phyloP scores from a whole-genome alignment of 208 protist genomes.

The Porcisia hertigi region DNA sequence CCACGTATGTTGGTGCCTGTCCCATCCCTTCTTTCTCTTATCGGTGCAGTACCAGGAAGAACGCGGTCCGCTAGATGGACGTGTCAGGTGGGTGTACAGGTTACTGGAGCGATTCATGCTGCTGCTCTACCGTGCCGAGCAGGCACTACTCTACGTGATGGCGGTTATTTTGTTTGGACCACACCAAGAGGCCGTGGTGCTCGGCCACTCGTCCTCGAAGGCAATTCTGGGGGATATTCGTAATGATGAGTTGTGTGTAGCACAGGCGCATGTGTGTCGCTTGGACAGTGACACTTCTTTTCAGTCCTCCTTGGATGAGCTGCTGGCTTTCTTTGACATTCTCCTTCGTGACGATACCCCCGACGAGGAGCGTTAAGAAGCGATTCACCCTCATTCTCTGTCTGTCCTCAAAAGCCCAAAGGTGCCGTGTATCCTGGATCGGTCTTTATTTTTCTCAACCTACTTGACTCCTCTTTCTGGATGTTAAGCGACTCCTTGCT shows the following conservation, averaged over 20 bases:
- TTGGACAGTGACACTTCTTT: conserved; percentile 61
- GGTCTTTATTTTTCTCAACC: too few relatives aligned
- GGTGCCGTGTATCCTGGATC: too few relatives aligned
- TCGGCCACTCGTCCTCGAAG: conserved; percentile 37
- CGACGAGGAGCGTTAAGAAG: not conserved
- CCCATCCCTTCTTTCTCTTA: conserved; percentile 41
- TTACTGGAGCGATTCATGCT: conserved; percentile 26
- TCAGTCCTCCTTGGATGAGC: conserved; percentile 52
- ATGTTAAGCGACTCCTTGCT: not conserved
- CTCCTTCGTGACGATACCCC: conserved; percentile 27
- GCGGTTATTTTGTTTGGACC: conserved; percentile 77
- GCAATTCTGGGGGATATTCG: conserved; percentile 42
- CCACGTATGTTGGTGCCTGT: conserved; percentile 23
- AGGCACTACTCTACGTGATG: conserved; percentile 56
- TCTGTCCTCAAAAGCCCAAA: too few relatives aligned
- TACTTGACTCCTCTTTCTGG: not conserved
- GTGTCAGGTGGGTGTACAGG: not conserved
- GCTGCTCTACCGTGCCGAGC: conserved; percentile 36
- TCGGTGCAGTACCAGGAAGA: conserved; percentile 56
- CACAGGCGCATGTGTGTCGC: conserved; percentile 51
- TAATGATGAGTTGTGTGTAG: conserved; percentile 53
- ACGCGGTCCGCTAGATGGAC: conserved; percentile 11
- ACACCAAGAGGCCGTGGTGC: conserved; percentile 42
- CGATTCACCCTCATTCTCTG: not conserved
- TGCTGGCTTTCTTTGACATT: conserved; percentile 61